Evolutionary conservation across 345 rosid species (phyloP).

Genomic region (Diplotaxis tenuifolia): DNA sequence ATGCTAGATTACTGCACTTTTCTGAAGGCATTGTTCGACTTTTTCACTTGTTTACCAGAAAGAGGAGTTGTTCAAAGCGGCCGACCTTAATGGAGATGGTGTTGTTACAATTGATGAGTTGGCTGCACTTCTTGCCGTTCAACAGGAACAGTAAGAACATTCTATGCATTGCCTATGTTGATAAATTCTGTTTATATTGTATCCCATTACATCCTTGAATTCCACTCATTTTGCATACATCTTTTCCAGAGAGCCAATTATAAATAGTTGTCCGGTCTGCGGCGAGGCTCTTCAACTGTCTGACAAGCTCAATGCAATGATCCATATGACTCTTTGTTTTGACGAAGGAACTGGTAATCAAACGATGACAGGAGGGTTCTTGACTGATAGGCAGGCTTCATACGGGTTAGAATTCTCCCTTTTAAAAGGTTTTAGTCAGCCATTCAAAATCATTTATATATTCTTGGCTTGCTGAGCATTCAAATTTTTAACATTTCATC

Average conservation of each 20-base stretch:
- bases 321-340: slow-evolving; percentile 91
- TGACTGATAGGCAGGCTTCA: slow-evolving; percentile 94
- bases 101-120: slow-evolving; percentile 91
- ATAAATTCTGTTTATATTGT: slow-evolving; percentile 5
- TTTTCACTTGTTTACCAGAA: slow-evolving; percentile 50
- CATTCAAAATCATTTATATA: not conserved
- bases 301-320: slow-evolving; percentile 78
- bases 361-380: slow-evolving; percentile 91
- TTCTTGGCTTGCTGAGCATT: slow-evolving; percentile 16
- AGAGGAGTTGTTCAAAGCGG: slow-evolving; percentile 87
- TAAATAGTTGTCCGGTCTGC: slow-evolving; percentile 88
- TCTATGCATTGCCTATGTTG: not conserved
- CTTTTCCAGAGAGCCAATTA: slow-evolving; percentile 66
- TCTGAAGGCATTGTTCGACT: not conserved
- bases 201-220: slow-evolving; percentile 2
- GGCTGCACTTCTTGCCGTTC: slow-evolving; percentile 81
- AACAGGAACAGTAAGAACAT: slow-evolving; percentile 75
- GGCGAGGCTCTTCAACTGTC: slow-evolving; percentile 72
- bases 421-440: not conserved
- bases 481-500: slow-evolving; percentile 7
- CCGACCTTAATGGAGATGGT: slow-evolving; percentile 85
- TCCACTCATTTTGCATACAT: slow-evolving; percentile 4
- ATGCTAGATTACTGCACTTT: slow-evolving; percentile 14
- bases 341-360: slow-evolving; percentile 97
- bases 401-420: slow-evolving; percentile 61